Percentiles rank a stretch among this genome's conserved stretches.
phyloP scores from a whole-genome alignment of 2,329 filamentous ascomycete genomes.

The Phyllosticta ampelicida region DNA sequence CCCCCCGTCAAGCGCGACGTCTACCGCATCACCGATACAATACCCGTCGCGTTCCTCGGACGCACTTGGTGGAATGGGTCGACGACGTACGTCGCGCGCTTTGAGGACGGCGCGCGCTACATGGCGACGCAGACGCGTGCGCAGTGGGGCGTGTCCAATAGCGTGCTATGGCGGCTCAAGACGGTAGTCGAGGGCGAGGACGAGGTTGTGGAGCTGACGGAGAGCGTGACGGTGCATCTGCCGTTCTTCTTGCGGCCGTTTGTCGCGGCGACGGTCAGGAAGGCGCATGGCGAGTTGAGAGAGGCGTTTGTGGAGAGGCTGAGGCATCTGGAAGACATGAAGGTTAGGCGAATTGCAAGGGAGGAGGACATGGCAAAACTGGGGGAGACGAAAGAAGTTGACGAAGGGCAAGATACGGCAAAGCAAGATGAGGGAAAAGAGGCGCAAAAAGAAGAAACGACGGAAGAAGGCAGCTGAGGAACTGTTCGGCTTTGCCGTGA shows the following conservation, averaged over 20 bases:
- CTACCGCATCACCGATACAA: conserved; percentile 1
- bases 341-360: background rate
- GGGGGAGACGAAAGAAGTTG: background rate
- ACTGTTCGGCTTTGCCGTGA: no score
- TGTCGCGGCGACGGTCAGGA: conserved; percentile 7
- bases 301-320: conserved; percentile 6
- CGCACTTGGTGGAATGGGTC: background rate
- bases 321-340: background rate
- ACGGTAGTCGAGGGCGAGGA: background rate
- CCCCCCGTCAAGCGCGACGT: background rate
- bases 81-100: background rate
- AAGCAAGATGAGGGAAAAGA: background rate
- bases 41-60: background rate
- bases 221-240: background rate
- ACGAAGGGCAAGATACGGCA: background rate
- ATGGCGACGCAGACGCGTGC: background rate
- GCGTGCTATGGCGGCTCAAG: background rate
- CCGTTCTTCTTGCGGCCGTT: conserved; percentile 1
- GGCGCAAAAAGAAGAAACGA: no score
- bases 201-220: background rate
- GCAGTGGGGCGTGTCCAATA: background rate
- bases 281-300: background rate
- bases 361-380: no score
- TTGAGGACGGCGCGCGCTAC: background rate
- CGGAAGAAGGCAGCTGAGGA: no score